A percentile compares a stretch with the other conserved stretches of the same genome.
Conservation (phyloP, 345 rosid species). For the Eucalyptus leucophloia region DNA sequence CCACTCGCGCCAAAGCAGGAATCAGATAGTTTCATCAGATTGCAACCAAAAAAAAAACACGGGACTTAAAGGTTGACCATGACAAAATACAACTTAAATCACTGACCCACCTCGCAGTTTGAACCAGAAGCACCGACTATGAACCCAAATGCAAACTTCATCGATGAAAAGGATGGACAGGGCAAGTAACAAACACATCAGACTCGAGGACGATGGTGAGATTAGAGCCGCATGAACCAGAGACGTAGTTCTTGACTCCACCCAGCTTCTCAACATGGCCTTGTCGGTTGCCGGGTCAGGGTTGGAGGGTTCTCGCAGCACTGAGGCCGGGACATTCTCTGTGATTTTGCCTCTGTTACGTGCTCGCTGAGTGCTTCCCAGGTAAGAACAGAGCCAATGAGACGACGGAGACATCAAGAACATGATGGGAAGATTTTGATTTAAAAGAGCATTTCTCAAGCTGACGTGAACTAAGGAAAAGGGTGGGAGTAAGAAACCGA, state of each 20-base stretch:
- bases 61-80: not conserved
- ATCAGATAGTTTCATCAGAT: not conserved
- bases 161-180: not conserved
- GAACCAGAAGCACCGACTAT: not conserved
- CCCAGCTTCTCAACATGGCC: conserved; percentile 49
- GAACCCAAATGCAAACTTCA: not conserved
- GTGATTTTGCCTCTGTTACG: not conserved
- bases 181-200: conserved; percentile 25
- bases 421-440: not conserved
- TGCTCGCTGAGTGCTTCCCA: not conserved
- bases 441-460: not conserved
- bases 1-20: not conserved
- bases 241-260: conserved; percentile 46
- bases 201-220: conserved; percentile 43
- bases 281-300: conserved; percentile 18
- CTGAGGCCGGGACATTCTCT: conserved; percentile 52
- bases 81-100: not conserved
- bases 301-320: conserved; percentile 68
- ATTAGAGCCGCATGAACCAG: conserved; percentile 45
- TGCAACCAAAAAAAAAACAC: not conserved
- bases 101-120: not conserved
- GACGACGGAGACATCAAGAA: too few relatives aligned
- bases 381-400: not conserved
- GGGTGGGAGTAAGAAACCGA: not conserved
- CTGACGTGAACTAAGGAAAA: not conserved